Evolutionary conservation across 305 asterid genomes (phyloP).

Genomic region (Ruellia speciosa): DNA sequence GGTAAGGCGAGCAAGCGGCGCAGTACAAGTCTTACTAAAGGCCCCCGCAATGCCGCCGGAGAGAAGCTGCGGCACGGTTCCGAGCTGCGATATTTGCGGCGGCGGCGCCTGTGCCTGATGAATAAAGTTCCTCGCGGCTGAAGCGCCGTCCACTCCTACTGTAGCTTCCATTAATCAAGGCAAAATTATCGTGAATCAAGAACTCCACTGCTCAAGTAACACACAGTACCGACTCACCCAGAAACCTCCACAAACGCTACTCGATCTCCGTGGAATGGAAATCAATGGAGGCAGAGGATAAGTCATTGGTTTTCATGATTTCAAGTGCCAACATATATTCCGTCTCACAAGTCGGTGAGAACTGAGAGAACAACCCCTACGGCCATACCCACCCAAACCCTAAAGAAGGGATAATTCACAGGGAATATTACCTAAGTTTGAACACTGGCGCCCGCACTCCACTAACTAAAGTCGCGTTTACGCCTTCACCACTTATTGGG

Average conservation of each 20-base stretch:
- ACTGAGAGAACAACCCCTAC: too few relatives aligned
- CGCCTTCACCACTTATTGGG: too few relatives aligned
- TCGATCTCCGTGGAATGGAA: constrained; percentile 9
- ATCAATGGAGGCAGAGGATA: background rate
- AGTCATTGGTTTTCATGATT: too few relatives aligned
- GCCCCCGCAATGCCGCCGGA: constrained; percentile 84
- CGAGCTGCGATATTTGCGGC: constrained; percentile 39
- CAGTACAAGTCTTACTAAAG: constrained; percentile 73
- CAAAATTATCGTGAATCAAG: background rate
- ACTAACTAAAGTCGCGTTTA: too few relatives aligned
- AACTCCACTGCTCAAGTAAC: background rate
- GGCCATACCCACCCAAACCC: too few relatives aligned
- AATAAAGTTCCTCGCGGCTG: constrained; percentile 37
- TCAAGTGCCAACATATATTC: too few relatives aligned
- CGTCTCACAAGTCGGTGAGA: too few relatives aligned
- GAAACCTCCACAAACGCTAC: constrained; percentile 2
- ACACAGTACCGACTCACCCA: background rate
- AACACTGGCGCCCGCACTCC: too few relatives aligned
- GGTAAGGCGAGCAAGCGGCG: constrained; percentile 81
- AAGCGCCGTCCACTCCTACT: constrained; percentile 50
- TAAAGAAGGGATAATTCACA: too few relatives aligned
- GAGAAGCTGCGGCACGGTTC: constrained; percentile 61
- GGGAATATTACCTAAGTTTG: too few relatives aligned
- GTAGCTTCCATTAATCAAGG: constrained; percentile 47
- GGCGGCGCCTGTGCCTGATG: constrained; percentile 23